Percentiles rank a stretch among this genome's conserved stretches.
phyloP scores from a whole-genome alignment of 2,329 filamentous ascomycete species.

The Penicillium sp. region DNA sequence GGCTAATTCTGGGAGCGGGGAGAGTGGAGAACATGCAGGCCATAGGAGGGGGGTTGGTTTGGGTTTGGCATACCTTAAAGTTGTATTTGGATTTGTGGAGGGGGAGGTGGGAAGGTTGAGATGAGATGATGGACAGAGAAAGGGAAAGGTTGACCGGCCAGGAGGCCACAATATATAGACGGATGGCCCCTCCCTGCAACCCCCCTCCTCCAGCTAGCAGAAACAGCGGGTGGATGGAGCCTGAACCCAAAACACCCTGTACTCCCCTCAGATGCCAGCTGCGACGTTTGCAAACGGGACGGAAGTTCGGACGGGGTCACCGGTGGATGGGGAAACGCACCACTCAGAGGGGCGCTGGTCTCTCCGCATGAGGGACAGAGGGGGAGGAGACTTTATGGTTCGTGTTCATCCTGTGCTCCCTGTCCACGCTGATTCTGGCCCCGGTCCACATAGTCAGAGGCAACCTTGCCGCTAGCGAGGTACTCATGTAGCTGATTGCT shows the following conservation, averaged over 20 bases:
- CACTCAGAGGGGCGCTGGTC: slow-evolving; percentile 10
- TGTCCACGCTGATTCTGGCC: neutral
- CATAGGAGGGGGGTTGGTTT: neutral
- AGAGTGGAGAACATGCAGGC: slow-evolving; percentile 20
- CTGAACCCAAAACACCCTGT: slow-evolving; percentile 16
- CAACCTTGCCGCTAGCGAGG: neutral
- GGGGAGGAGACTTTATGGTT: slow-evolving; percentile 12
- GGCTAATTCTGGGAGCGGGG: slow-evolving; percentile 7
- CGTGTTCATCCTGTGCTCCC: slow-evolving; percentile 4
- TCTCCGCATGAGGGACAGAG: slow-evolving; percentile 29
- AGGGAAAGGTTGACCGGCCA: neutral
- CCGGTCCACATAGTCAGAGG: neutral
- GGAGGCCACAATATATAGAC: slow-evolving; percentile 12
- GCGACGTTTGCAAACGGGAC: neutral
- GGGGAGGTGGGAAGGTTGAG: neutral
- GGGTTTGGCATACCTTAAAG: slow-evolving; percentile 8
- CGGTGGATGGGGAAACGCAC: slow-evolving; percentile 17
- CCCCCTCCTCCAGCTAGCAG: slow-evolving; percentile 8
- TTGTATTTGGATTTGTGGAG: neutral
- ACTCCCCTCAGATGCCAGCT: slow-evolving; percentile 14
- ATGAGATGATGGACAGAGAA: slow-evolving; percentile 7
- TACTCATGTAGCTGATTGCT: slow-evolving; percentile 1
- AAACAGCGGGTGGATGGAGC: slow-evolving; percentile 6
- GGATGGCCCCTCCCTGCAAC: slow-evolving; percentile 4
- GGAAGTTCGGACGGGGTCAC: slow-evolving; percentile 6